phyloP scores from a whole-genome alignment of 768 basidiomycete genomes.

The Termitomyces sp. region DNA sequence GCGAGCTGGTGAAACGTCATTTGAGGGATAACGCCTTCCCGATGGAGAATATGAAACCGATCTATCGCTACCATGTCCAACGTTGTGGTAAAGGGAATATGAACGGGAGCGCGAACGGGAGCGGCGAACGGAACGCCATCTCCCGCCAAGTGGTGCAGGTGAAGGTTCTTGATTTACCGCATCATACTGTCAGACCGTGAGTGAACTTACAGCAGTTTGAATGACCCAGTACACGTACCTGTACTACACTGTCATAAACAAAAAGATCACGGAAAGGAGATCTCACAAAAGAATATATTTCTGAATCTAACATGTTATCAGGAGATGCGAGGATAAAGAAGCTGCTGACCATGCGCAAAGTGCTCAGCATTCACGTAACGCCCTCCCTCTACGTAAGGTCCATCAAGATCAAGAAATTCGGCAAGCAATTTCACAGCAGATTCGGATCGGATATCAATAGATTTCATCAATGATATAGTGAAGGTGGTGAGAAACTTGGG shows the following conservation, averaged over 20 bases:
- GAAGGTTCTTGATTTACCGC: constrained; percentile 34
- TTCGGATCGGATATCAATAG: constrained; percentile 89
- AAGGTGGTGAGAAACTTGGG: constrained; percentile 85
- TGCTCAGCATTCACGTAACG: constrained; percentile 79
- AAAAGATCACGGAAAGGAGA: constrained; percentile 85
- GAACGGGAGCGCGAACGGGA: constrained; percentile 16
- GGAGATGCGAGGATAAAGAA: neutral
- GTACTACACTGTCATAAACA: constrained; percentile 75
- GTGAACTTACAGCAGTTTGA: constrained; percentile 6
- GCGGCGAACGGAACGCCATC: constrained; percentile 16
- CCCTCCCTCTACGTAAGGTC: constrained; percentile 47
- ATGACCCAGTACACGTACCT: constrained; percentile 41
- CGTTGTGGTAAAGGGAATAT: constrained; percentile 21
- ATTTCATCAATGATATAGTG: constrained; percentile 85
- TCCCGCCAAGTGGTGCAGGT: constrained; percentile 22
- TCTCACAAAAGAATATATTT: constrained; percentile 84
- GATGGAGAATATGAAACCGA: constrained; percentile 31
- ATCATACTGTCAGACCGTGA: constrained; percentile 47
- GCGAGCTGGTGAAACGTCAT: neutral
- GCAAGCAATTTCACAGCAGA: constrained; percentile 78
- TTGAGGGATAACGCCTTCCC: constrained; percentile 22
- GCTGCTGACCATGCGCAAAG: constrained; percentile 78
- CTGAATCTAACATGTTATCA: constrained; percentile 30
- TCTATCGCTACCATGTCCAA: constrained; percentile 11
- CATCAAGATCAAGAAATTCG: constrained; percentile 84